Evolutionary conservation across 1,284 basidiomycete genomes (phyloP), one percentile per base, ranked within the genome.

Genomic region (Sporisorium reilianum): DNA sequence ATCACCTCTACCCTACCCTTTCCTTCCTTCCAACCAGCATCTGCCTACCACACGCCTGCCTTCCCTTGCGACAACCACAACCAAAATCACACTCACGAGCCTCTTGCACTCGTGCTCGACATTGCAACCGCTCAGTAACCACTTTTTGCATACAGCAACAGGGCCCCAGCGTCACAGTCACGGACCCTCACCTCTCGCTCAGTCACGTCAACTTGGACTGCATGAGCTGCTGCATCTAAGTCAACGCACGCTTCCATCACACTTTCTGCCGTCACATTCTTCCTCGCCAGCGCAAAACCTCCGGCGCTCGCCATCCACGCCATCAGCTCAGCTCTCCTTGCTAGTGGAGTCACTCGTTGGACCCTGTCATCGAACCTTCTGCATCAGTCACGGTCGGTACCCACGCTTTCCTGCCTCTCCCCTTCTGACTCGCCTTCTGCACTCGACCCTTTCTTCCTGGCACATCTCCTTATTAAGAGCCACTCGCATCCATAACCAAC

Each of bases 231-330:
- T 51, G 38, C 49, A 44, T 26, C 44, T 48, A n/a, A n/a, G n/a
- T n/a, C n/a, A 18, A 58, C 59, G 51, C 60, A 63, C 65, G 45
- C 60, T 48, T 51, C 51, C 40, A 55, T 26, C 60, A 28, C 65
- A 46, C 38, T 62, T 57, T 59, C 50, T 62, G 50, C 59, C 51
- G 46, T 62, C 65, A 62, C 65, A 55, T 46, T 28, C 20, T 28
- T 32, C 34, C 26, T 16, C 18, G 20, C 34, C 2, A 20, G 20
- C 36, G 7, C 36, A 49, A 18, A 32, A 44, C 40, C 57, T 59
- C 32, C 28, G 32, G 30, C 65, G 60, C 66, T 69, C 66, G 66
- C 53, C 66, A 69, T 69, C 64, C 56, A 60, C 60, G 55, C 46
- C 66, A 60, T 60, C 3, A 56, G 23, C 45, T 30, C 42, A 25